phyloP scores from a whole-genome alignment of 495 filamentous ascomycete genomes.

The Entonaema liquescens region DNA sequence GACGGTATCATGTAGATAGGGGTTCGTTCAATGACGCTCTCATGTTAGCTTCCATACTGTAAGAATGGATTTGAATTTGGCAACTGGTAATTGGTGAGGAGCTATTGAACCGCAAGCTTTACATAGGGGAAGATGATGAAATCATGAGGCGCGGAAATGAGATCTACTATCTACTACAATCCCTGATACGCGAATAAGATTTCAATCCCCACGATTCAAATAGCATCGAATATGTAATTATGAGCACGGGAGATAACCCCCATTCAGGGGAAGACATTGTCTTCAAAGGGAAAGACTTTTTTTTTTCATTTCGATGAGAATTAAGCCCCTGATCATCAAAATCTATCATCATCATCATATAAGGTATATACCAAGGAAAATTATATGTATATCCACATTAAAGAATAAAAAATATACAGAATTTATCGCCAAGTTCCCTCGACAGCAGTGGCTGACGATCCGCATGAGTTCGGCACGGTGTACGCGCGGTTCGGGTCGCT shows the following conservation, averaged over 20 bases:
- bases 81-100: conserved; percentile 7
- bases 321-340: neutral
- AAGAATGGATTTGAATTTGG: neutral
- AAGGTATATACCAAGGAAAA: conserved; percentile 13
- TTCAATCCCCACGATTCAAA: too few relatives aligned
- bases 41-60: neutral
- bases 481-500: conserved; percentile 64
- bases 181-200: too few relatives aligned
- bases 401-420: neutral
- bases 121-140: neutral
- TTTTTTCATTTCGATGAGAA: neutral
- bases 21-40: conserved; percentile 16
- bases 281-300: neutral
- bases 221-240: conserved; percentile 16
- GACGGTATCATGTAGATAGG: neutral
- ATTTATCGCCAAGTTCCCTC: conserved; percentile 31
- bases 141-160: neutral
- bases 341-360: neutral
- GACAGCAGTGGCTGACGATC: conserved; percentile 3
- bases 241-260: neutral
- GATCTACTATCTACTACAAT: neutral
- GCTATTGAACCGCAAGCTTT: neutral
- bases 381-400: neutral
- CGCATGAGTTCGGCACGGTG: conserved; percentile 60
- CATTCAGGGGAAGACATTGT: neutral